Conservation (phyloP, 768 basidiomycete genomes). For the Mycena latifolia region DNA sequence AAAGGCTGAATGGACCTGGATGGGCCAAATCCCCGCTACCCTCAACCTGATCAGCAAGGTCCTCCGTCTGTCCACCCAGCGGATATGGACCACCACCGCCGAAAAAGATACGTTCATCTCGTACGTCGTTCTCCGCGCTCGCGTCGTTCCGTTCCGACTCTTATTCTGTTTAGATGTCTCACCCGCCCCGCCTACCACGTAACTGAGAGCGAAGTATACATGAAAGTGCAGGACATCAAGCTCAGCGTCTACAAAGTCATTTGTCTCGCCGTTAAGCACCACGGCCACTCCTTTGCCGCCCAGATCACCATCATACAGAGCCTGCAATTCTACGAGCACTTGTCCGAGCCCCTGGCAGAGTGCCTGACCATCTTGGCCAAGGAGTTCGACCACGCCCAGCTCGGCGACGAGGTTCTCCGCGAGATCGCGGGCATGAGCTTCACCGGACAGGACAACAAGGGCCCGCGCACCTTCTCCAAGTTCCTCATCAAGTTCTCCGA, state of each 20-base stretch:
- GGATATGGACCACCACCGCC: slow-evolving; percentile 91
- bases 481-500: slow-evolving; percentile 90
- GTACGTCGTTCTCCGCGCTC: slow-evolving; percentile 56
- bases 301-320: slow-evolving; percentile 94
- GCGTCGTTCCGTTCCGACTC: slow-evolving; percentile 21
- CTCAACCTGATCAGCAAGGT: slow-evolving; percentile 81
- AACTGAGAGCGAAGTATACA: slow-evolving; percentile 87
- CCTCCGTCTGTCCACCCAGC: slow-evolving; percentile 71
- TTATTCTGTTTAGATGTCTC: slow-evolving; percentile 74
- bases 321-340: slow-evolving; percentile 94
- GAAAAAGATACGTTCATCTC: slow-evolving; percentile 90
- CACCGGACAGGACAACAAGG: slow-evolving; percentile 86
- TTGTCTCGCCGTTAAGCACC: slow-evolving; percentile 92
- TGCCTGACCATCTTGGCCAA: slow-evolving; percentile 82
- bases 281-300: slow-evolving; percentile 84
- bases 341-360: slow-evolving; percentile 95
- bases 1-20: slow-evolving; percentile 79
- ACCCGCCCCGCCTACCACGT: slow-evolving; percentile 90
- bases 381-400: slow-evolving; percentile 89
- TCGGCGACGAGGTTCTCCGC: slow-evolving; percentile 92
- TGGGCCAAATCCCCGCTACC: slow-evolving; percentile 76
- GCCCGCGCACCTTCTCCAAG: slow-evolving; percentile 84
- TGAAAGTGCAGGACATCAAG: slow-evolving; percentile 83
- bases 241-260: slow-evolving; percentile 88
- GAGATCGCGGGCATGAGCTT: slow-evolving; percentile 88